Percentiles rank a stretch among this genome's conserved stretches.
These are phyloP conservation scores for Scutellaria minor DNA, from an alignment of 257 asterid species.

Conservation along the genomic window DNA sequence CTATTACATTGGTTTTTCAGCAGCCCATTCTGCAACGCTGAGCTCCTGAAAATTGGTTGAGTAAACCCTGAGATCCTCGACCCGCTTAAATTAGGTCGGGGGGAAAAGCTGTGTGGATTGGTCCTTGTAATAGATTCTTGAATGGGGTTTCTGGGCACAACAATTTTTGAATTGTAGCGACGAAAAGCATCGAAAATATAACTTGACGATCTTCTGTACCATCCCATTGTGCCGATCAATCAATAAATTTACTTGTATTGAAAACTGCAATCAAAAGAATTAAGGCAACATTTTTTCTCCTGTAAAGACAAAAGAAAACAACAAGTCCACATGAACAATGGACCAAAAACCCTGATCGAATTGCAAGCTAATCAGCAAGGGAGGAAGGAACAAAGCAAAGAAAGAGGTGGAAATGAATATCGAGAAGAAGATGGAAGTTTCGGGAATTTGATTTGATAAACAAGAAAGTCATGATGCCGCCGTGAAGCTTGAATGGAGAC, in stretches of 20 bases:
- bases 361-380: background rate
- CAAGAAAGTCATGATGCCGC: background rate
- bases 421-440: constrained; percentile 12
- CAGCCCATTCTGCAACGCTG: constrained; percentile 40
- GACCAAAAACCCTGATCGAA: background rate
- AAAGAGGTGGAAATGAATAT: background rate
- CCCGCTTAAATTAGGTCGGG: constrained; percentile 26
- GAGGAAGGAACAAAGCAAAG: background rate
- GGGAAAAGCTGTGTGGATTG: background rate
- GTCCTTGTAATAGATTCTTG: constrained; percentile 16
- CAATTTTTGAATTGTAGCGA: constrained; percentile 43
- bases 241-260: background rate
- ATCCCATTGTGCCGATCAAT: constrained; percentile 57
- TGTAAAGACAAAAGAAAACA: background rate
- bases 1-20: constrained; percentile 33
- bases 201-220: constrained; percentile 63
- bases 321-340: background rate
- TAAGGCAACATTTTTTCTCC: background rate
- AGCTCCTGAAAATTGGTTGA: constrained; percentile 50
- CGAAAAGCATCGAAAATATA: constrained; percentile 47
- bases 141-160: constrained; percentile 41
- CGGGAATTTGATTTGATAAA: constrained; percentile 8
- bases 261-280: background rate
- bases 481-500: too few relatives aligned
- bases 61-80: constrained; percentile 34